Evolutionary conservation across 768 basidiomycete species (phyloP).

Genomic region (Lenzites betulinus): DNA sequence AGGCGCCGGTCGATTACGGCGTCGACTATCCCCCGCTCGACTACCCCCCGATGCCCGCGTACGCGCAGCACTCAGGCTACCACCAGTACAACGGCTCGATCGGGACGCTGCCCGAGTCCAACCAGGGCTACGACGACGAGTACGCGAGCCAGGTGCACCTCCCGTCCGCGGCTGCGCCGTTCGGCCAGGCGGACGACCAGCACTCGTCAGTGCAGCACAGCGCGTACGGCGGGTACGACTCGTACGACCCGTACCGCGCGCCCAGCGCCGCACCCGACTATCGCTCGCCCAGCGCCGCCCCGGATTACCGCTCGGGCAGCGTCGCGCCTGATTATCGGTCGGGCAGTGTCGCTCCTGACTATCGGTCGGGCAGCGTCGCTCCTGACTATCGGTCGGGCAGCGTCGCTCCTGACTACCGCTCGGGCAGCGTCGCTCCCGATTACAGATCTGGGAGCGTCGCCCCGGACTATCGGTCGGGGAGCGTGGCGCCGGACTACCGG

Average conservation of each 20-base stretch:
- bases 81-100: constrained; percentile 64
- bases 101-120: constrained; percentile 56
- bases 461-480: constrained; percentile 9
- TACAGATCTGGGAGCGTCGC: background rate
- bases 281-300: constrained; percentile 14
- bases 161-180: constrained; percentile 57
- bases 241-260: constrained; percentile 18
- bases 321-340: constrained; percentile 14
- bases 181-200: constrained; percentile 37
- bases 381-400: background rate
- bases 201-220: constrained; percentile 12
- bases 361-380: constrained; percentile 4
- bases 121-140: constrained; percentile 65
- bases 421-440: constrained; percentile 11
- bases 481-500: constrained; percentile 9
- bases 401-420: constrained; percentile 9
- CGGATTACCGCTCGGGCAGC: constrained; percentile 15
- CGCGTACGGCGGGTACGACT: constrained; percentile 20
- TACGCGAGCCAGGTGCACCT: constrained; percentile 66
- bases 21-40: constrained; percentile 39
- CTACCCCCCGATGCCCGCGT: constrained; percentile 76
- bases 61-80: constrained; percentile 56
- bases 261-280: constrained; percentile 18
- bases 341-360: constrained; percentile 13
- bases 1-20: constrained; percentile 40